phyloP scores from a whole-genome alignment of 805 yeast species.

The Yarrowia sp. region DNA sequence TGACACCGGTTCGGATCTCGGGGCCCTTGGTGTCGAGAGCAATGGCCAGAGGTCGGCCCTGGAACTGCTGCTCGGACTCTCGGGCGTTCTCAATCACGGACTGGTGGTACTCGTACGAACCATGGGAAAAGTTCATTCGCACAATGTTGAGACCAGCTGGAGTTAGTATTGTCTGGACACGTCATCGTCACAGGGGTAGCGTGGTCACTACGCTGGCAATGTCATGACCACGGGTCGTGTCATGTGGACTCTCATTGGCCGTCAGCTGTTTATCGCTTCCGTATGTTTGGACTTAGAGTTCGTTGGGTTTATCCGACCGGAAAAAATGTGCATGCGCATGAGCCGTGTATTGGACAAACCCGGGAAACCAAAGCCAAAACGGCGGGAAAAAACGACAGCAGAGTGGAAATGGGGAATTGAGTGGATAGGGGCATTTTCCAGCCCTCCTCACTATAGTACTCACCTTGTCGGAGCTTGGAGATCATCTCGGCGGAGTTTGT shows the following conservation, averaged over 20 bases:
- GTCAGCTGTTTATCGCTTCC: background rate
- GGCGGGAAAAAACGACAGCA: background rate
- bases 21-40: constrained; percentile 99
- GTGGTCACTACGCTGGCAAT: too few species aligned
- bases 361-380: constrained; percentile 13
- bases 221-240: background rate
- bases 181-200: background rate
- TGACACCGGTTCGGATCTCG: constrained; percentile 98
- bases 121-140: constrained; percentile 99
- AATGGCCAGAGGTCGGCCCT: constrained; percentile 97
- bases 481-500: constrained; percentile 88
- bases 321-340: constrained; percentile 39
- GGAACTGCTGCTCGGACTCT: constrained; percentile 85
- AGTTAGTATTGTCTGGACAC: constrained; percentile 8
- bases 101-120: constrained; percentile 97
- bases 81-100: constrained; percentile 95
- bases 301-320: constrained; percentile 38
- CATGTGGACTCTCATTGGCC: background rate
- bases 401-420: background rate
- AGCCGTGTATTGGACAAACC: constrained; percentile 37
- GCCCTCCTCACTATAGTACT: constrained; percentile 16
- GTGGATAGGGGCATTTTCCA: too few species aligned
- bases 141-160: constrained; percentile 96
- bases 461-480: constrained; percentile 78
- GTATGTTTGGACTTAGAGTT: constrained; percentile 13